Percentiles rank a stretch among this genome's conserved stretches.
phyloP scores from a whole-genome alignment of 805 yeast species.

The Candida nitratophila region DNA sequence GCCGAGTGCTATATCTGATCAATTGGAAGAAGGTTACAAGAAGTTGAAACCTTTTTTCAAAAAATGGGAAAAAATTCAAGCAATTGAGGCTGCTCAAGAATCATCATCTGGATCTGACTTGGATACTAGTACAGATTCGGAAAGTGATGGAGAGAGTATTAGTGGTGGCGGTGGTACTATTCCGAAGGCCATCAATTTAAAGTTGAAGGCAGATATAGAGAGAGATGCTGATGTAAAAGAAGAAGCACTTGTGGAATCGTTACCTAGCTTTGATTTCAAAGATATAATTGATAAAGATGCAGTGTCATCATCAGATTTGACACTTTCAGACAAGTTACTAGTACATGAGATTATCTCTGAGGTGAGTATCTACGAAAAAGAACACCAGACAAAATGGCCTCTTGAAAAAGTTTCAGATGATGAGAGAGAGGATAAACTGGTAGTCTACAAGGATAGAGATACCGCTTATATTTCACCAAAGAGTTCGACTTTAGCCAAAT shows the following conservation, averaged over 20 bases:
- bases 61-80: not conserved
- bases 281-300: not conserved
- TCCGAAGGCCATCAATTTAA: constrained; percentile 1
- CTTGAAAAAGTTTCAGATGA: constrained; percentile 16
- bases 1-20: constrained; percentile 38
- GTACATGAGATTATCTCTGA: constrained; percentile 16
- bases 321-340: constrained; percentile 2
- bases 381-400: constrained; percentile 22
- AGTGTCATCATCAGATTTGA: not conserved
- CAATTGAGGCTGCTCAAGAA: not conserved
- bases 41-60: constrained; percentile 19
- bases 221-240: not conserved
- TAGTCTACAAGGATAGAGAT: constrained; percentile 18
- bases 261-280: not conserved
- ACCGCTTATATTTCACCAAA: constrained; percentile 19
- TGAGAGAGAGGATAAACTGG: constrained; percentile 18
- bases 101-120: not conserved
- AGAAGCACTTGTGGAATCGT: not conserved
- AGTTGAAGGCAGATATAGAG: constrained; percentile 7
- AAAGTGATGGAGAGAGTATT: not conserved
- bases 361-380: constrained; percentile 20
- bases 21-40: constrained; percentile 51
- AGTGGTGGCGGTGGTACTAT: not conserved
- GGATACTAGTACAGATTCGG: not conserved
- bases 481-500: constrained; percentile 19